These are phyloP conservation scores for Colletotrichum camelliae DNA, from an alignment of 2,329 filamentous ascomycete genomes.

Conservation along the genomic window DNA sequence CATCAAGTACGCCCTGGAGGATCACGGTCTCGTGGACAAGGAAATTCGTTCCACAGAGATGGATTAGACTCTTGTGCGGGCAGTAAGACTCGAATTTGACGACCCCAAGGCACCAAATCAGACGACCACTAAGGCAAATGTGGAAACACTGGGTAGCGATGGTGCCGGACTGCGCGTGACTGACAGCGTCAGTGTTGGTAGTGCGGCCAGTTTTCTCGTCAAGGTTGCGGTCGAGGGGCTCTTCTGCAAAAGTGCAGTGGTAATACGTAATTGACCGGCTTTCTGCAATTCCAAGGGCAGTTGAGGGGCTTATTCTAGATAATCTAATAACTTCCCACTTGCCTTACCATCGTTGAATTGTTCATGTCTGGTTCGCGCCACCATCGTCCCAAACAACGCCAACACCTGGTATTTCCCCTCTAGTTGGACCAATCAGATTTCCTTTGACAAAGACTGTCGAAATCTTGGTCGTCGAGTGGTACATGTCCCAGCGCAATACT, in stretches of 20 bases:
- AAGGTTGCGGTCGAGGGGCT: conserved; percentile 33
- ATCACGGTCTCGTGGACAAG: conserved; percentile 40
- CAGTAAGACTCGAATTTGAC: conserved; percentile 35
- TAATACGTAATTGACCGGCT: neutral
- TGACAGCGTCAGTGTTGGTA: conserved; percentile 32
- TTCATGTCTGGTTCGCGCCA: neutral
- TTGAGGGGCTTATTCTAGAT: fast-evolving
- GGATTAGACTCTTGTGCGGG: conserved; percentile 42
- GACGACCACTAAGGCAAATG: conserved; percentile 13
- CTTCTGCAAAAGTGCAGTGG: neutral
- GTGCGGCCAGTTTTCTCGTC: conserved; percentile 37
- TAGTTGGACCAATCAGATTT: fast-evolving
- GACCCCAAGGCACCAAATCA: conserved; percentile 25
- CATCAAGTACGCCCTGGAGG: conserved; percentile 42
- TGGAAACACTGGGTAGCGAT: conserved; percentile 32
- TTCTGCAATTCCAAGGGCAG: fast-evolving
- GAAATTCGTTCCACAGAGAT: conserved; percentile 38
- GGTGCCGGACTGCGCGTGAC: conserved; percentile 35
- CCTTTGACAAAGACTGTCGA: neutral
- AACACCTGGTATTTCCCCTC: fast-evolving
- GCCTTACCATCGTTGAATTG: neutral
- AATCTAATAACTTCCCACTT: neutral
- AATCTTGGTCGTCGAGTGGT: neutral
- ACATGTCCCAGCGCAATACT: neutral
- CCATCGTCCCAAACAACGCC: neutral